phyloP scores from a whole-genome alignment of 345 rosid species.

The Lepidium sativum region DNA sequence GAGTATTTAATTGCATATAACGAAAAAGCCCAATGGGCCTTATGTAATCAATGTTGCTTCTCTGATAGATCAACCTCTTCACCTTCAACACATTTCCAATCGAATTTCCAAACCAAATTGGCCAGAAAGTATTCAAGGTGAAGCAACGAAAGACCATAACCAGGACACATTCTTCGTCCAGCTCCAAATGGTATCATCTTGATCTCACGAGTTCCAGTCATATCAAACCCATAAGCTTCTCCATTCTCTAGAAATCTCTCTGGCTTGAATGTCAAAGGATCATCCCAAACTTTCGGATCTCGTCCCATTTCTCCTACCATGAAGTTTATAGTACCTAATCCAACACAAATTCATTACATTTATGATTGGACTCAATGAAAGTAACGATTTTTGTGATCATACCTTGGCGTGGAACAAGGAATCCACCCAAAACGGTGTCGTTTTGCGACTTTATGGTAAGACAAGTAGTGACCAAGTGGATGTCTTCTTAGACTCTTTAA shows the following conservation, averaged over 20 bases:
- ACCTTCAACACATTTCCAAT: conserved; percentile 30
- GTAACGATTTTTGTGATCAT: neutral
- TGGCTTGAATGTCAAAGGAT: conserved; percentile 25
- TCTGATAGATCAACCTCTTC: conserved; percentile 28
- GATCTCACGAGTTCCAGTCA: conserved; percentile 33
- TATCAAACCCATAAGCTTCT: conserved; percentile 21
- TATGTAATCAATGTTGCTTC: conserved; percentile 19
- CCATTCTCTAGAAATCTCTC: conserved; percentile 28
- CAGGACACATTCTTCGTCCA: conserved; percentile 33
- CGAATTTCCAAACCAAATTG: conserved; percentile 30
- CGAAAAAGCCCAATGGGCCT: neutral
- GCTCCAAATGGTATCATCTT: conserved; percentile 34
- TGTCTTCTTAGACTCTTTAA: conserved; percentile 32
- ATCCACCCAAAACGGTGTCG: conserved; percentile 29
- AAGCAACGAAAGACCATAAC: conserved; percentile 25
- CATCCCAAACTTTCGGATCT: conserved; percentile 27
- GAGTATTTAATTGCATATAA: neutral
- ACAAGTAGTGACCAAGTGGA: conserved; percentile 32
- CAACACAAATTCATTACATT: neutral
- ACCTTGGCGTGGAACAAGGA: conserved; percentile 25
- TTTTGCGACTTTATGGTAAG: conserved; percentile 25
- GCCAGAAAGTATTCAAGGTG: conserved; percentile 25
- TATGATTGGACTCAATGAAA: neutral
- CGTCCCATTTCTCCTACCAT: conserved; percentile 34
- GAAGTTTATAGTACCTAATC: conserved; percentile 25